A percentile compares a stretch with the other conserved stretches of the same genome.
Evolutionary conservation across 805 yeast genomes (phyloP).

Genomic region (Candida succiphila): DNA sequence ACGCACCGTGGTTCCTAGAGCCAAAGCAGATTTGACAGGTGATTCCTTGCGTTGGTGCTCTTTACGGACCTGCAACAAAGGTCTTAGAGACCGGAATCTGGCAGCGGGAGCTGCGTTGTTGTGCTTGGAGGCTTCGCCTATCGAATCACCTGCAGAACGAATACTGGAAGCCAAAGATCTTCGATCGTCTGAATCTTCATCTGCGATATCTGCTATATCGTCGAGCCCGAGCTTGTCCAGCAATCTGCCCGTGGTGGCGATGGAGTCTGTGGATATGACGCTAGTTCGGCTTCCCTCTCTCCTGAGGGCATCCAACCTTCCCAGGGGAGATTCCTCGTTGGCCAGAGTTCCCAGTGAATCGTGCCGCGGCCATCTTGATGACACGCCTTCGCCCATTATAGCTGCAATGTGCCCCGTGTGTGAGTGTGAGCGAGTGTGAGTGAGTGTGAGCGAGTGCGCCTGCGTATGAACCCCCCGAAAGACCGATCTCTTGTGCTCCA

Average conservation of each 20-base stretch:
- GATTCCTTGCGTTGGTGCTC: slow-evolving; percentile 6
- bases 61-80: slow-evolving; percentile 11
- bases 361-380: too few species aligned
- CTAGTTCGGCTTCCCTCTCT: slow-evolving; percentile 9
- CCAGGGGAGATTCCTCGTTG: slow-evolving; percentile 7
- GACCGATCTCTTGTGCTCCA: too few species aligned
- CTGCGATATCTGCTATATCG: slow-evolving; percentile 12
- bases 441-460: too few species aligned
- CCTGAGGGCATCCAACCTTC: slow-evolving; percentile 4
- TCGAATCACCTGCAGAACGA: too few species aligned
- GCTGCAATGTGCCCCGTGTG: too few species aligned
- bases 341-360: too few species aligned
- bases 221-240: slow-evolving; percentile 21
- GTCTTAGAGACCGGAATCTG: slow-evolving; percentile 20
- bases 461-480: too few species aligned
- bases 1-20: slow-evolving; percentile 14
- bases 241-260: slow-evolving; percentile 20
- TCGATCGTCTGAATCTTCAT: not conserved
- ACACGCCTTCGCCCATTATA: too few species aligned
- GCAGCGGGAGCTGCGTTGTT: slow-evolving; percentile 15
- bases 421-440: too few species aligned
- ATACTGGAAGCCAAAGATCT: not conserved
- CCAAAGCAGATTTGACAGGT: slow-evolving; percentile 13
- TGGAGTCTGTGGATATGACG: slow-evolving; percentile 15
- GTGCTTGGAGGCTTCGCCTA: slow-evolving; percentile 1